Evolutionary conservation across 108 stramenopile species (phyloP).

Genomic region (Pseudonitzschia multistriata): DNA sequence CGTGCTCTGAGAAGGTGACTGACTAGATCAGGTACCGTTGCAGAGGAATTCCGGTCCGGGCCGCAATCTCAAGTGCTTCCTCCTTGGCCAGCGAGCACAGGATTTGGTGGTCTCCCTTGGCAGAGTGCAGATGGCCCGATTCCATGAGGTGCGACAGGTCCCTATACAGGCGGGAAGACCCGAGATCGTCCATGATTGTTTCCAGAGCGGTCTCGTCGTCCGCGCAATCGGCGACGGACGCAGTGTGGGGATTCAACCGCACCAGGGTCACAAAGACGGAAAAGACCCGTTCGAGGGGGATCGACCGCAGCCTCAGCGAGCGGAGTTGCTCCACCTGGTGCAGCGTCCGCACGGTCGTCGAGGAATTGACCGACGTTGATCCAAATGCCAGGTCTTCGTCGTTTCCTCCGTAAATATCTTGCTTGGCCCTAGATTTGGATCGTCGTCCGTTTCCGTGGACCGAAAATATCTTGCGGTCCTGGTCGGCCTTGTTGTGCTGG

Average conservation of each 20-base stretch:
- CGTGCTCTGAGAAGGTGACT: background rate
- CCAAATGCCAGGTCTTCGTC: conserved; percentile 50
- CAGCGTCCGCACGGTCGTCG: background rate
- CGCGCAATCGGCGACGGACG: background rate
- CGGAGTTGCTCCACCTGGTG: conserved; percentile 37
- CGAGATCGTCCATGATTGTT: conserved; percentile 13
- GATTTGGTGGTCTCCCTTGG: conserved; percentile 17
- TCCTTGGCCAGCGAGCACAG: conserved; percentile 29
- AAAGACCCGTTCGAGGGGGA: conserved; percentile 66
- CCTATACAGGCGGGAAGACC: conserved; percentile 18
- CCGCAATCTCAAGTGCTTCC: conserved; percentile 24
- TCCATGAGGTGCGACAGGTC: conserved; percentile 23
- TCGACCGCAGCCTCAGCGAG: conserved; percentile 43
- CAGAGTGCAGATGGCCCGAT: conserved; percentile 25
- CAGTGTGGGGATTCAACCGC: conserved; percentile 33
- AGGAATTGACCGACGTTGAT: conserved; percentile 10
- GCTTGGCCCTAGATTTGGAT: conserved; percentile 20
- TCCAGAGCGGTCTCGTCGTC: conserved; percentile 9
- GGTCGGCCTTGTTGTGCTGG: conserved; percentile 63
- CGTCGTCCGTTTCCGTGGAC: conserved; percentile 51
- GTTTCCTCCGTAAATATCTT: conserved; percentile 12
- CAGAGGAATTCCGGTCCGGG: conserved; percentile 22
- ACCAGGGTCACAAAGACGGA: conserved; percentile 65
- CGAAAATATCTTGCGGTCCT: conserved; percentile 58
- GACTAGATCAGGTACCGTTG: conserved; percentile 28